Conservation (phyloP, 225 moss, liverwort and hornwort species). For the Physcomitrium patens region DNA sequence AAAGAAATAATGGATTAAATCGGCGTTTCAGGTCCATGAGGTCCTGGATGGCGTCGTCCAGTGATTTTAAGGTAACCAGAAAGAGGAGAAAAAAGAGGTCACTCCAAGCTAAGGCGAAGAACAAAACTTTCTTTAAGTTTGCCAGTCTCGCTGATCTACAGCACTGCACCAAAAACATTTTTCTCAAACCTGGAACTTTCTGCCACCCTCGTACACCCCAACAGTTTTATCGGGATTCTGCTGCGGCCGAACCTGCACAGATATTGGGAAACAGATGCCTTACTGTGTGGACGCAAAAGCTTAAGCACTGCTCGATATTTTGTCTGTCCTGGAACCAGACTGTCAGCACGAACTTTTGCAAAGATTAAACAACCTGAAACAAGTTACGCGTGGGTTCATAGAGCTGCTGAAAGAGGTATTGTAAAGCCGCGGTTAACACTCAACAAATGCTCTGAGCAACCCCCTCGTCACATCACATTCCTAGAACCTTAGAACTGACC, state of each 20-base stretch:
- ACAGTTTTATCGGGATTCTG: neutral
- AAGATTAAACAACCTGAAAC: neutral
- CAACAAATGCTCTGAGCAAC: neutral
- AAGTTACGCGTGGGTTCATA: neutral
- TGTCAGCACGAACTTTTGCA: neutral
- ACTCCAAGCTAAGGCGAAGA: conserved; percentile 37
- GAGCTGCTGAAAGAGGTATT: neutral
- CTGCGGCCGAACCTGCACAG: neutral
- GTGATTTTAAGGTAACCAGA: conserved; percentile 23
- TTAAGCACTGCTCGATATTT: neutral
- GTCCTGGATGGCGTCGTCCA: conserved; percentile 30
- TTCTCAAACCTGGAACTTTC: conserved; percentile 15
- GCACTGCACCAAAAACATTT: conserved; percentile 3
- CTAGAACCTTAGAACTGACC: neutral
- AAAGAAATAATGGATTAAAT: conserved; percentile 22
- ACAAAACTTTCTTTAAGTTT: conserved; percentile 34
- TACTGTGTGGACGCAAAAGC: neutral
- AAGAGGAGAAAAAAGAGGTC: conserved; percentile 41
- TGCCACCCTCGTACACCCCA: neutral
- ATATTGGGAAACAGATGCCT: neutral
- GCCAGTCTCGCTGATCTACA: conserved; percentile 29
- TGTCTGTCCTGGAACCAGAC: neutral
- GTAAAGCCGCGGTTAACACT: no score
- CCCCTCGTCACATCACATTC: neutral
- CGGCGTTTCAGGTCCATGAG: conserved; percentile 23